phyloP scores from a whole-genome alignment of 768 basidiomycete genomes.

The Suillus cothurnatus region DNA sequence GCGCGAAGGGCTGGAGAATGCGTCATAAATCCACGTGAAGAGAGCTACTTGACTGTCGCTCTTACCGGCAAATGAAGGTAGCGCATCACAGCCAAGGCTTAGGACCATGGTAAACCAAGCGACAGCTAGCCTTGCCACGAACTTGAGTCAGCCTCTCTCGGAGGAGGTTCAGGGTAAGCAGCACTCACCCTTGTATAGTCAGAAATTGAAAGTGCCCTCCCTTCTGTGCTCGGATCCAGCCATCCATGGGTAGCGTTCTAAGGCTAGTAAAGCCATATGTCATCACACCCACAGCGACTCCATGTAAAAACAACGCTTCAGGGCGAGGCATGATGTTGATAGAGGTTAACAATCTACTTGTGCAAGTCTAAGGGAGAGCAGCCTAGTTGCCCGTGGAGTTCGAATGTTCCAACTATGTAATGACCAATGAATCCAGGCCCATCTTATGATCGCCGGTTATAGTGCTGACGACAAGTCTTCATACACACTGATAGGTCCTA shows the following conservation, averaged over 20 bases:
- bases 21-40: background rate
- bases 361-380: background rate
- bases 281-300: slow-evolving; percentile 35
- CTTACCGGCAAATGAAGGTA: slow-evolving; percentile 40
- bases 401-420: background rate
- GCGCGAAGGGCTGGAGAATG: slow-evolving; percentile 28
- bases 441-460: no score
- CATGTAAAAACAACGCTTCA: slow-evolving; percentile 32
- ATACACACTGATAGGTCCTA: background rate
- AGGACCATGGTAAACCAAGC: slow-evolving; percentile 45
- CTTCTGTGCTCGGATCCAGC: slow-evolving; percentile 45
- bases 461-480: background rate
- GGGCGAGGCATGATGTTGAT: background rate
- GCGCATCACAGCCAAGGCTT: slow-evolving; percentile 42
- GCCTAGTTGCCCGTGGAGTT: background rate
- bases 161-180: background rate
- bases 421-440: background rate
- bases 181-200: slow-evolving; percentile 73
- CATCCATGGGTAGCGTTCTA: slow-evolving; percentile 18
- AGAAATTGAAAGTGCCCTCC: slow-evolving; percentile 74
- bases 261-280: slow-evolving; percentile 36
- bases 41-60: slow-evolving; percentile 1
- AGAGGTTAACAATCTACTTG: background rate
- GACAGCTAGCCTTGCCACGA: slow-evolving; percentile 33
- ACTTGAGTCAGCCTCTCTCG: background rate